Conservation (phyloP, 2,329 filamentous ascomycete species). For the Cladosporium sp. region DNA sequence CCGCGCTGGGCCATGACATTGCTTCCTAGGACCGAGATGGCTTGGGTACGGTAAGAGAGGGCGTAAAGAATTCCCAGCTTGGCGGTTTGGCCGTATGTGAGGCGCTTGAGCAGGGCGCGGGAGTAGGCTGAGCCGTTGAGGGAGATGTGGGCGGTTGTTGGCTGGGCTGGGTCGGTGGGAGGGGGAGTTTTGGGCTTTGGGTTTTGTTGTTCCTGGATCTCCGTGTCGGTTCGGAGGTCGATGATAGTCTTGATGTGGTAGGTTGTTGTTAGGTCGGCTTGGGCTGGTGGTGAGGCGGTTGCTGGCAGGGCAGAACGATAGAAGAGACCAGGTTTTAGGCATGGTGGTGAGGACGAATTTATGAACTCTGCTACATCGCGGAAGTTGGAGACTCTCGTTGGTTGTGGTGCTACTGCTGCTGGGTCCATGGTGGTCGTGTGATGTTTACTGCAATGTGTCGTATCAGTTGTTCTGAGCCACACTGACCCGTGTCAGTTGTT, state of each 20-base stretch:
- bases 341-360: slow-evolving; percentile 47
- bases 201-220: slow-evolving; percentile 19
- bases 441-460: not conserved
- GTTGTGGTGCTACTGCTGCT: not conserved
- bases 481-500: too few relatives aligned
- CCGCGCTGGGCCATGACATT: slow-evolving; percentile 71
- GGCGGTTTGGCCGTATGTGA: slow-evolving; percentile 64
- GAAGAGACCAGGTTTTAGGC: slow-evolving; percentile 28
- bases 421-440: not conserved
- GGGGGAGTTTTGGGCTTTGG: not conserved
- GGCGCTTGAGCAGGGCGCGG: slow-evolving; percentile 59
- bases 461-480: not conserved
- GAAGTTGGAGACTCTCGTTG: slow-evolving; percentile 59
- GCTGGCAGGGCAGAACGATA: slow-evolving; percentile 47
- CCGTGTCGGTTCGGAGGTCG: slow-evolving; percentile 71
- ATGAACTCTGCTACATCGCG: slow-evolving; percentile 69
- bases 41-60: slow-evolving; percentile 63
- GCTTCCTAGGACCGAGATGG: slow-evolving; percentile 64
- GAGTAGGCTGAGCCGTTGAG: slow-evolving; percentile 72
- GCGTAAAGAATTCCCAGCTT: slow-evolving; percentile 61
- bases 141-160: slow-evolving; percentile 51
- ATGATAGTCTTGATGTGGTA: slow-evolving; percentile 68
- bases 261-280: slow-evolving; percentile 53
- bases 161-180: not conserved
- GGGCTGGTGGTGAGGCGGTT: slow-evolving; percentile 65